Base-by-base conservation (phyloP, 1,284 basidiomycete species). In the Tylopilus orsonianus region DNA sequence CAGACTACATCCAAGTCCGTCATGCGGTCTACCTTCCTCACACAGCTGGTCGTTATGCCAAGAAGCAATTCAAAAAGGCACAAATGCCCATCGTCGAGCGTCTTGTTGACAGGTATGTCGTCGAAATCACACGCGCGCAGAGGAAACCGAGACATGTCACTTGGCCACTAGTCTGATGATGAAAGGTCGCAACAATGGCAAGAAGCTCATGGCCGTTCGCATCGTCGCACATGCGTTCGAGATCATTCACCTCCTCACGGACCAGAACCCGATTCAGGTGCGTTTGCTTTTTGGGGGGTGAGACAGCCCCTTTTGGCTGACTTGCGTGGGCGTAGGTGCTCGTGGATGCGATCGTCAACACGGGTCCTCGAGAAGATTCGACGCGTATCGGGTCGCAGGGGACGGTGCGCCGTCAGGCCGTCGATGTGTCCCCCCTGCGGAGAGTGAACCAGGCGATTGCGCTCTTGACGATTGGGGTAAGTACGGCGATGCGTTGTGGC, bases 171-270 rank as follows among this genome's bases (percentile, higher is more conserved):
- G 91, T 70, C 77, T 97, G 71, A 97, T 99, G 97, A 99, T 99
- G 96, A 97, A 99, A 80, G 97, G 97, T 61, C 94, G 97, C 75
- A 99, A 99, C 90, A 99, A 97, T 80, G 97, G 97, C 71, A 99
- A 99, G 84, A 99, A 99, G 80, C 87, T 98, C 72, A 80, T 99
- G 77, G 90, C 97, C 65, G 93, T 99, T 75, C 94, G 97, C 75
- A 99, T 99, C 66, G 97, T 99, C 65, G 92, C 94, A 56, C 97
- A 99, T 77, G 93, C 97, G 48, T 99, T 99, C 72, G 97, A 99
- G 80, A 97, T 99, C 76, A 97, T 99, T 76, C 90, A 99, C 83
- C 93, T 99, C 70, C 91, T 99, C 74, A 94, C 93, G 65, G 97
- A 99, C 85, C 93, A 96, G 78, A 99, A 99, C 84, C 97, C 97